Conservation (phyloP, 129 eudicot species). For the Rutidosis leptorrhynchoides region DNA sequence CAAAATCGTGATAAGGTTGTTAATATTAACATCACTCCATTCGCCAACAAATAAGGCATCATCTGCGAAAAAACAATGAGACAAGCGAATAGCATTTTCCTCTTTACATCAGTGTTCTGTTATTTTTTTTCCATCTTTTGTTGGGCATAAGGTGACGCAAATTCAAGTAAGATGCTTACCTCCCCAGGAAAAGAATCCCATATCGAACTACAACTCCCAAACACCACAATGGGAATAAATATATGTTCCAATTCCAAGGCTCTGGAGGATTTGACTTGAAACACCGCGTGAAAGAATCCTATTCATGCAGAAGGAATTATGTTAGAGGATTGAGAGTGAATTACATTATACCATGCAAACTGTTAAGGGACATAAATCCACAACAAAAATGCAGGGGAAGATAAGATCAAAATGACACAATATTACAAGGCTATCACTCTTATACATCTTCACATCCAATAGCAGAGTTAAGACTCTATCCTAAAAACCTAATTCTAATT, state of each 20-base stretch:
- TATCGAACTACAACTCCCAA: conserved; percentile 89
- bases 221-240: conserved; percentile 98
- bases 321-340: background rate
- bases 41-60: no score
- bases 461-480: background rate
- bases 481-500: background rate
- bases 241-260: conserved; percentile 98
- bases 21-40: no score
- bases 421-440: conserved; percentile 14
- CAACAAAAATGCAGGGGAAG: conserved; percentile 3
- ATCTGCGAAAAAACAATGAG: no score
- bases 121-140: background rate
- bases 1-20: no score
- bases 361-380: background rate
- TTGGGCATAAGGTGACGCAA: background rate
- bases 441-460: background rate
- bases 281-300: conserved; percentile 99
- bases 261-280: conserved; percentile 97
- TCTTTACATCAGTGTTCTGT: conserved; percentile 2
- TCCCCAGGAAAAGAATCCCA: conserved; percentile 74
- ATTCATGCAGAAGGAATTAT: conserved; percentile 32
- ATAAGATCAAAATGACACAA: conserved; percentile 10
- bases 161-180: conserved; percentile 41
- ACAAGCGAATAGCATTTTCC: no score
- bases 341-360: background rate